Evolutionary conservation across 192 early-diverging fungal species (phyloP).

Genomic region (Backusella luteola): DNA sequence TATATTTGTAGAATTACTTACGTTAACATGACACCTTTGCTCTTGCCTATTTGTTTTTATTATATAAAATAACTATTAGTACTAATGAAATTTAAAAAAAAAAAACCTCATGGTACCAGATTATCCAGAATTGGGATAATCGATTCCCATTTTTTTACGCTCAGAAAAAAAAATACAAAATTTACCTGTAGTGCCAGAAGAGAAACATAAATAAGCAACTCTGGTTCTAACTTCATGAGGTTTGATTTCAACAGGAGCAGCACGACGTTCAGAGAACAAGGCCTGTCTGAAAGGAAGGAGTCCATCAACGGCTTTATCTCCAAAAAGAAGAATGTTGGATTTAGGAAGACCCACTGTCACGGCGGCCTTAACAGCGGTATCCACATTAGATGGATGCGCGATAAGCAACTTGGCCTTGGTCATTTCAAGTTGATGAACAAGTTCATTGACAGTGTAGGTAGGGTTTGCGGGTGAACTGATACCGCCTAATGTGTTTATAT

Average conservation of each 20-base stretch:
- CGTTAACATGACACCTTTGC: conserved; percentile 30
- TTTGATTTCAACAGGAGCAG: conserved; percentile 16
- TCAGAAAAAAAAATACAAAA: not conserved
- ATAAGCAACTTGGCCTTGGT: conserved; percentile 64
- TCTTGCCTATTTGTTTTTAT: not conserved
- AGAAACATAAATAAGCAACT: conserved; percentile 31
- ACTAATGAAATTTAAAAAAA: not conserved
- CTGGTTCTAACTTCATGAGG: conserved; percentile 21
- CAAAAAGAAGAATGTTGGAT: conserved; percentile 40
- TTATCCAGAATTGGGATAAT: not conserved
- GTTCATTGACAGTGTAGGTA: conserved; percentile 70
- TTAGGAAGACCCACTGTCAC: conserved; percentile 27
- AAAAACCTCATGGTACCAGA: not conserved
- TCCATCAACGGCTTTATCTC: conserved; percentile 26
- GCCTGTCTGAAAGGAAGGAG: not conserved
- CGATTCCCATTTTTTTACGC: not conserved
- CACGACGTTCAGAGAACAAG: conserved; percentile 6
- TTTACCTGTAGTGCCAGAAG: conserved; percentile 30
- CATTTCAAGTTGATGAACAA: conserved; percentile 73
- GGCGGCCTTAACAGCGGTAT: conserved; percentile 42
- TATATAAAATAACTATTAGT: not conserved
- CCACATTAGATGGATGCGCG: conserved; percentile 36
- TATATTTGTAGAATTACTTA: conserved; percentile 52
- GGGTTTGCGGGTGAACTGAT: conserved; percentile 75
- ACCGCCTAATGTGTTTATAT: conserved; percentile 41